Percentiles rank a stretch among this genome's conserved stretches.
These are phyloP conservation scores for Aspergillus spinulosporus DNA, from an alignment of 2,329 filamentous ascomycete genomes.

Conservation along the genomic window DNA sequence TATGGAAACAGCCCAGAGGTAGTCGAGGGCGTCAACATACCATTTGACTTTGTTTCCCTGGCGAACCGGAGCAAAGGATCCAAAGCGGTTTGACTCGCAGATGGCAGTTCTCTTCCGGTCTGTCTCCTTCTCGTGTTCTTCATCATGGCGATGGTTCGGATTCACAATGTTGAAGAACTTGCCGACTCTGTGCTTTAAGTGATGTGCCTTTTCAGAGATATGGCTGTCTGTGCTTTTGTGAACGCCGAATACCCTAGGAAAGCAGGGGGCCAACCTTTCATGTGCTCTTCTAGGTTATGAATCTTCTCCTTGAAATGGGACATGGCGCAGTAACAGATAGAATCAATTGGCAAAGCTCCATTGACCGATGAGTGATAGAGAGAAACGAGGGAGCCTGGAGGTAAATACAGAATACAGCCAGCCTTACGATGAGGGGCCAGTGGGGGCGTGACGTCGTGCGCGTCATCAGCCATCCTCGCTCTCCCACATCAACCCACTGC, in stretches of 20 bases:
- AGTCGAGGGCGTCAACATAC: constrained; percentile 95
- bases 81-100: constrained; percentile 73
- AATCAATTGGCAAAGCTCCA: neutral
- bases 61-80: constrained; percentile 86
- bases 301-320: constrained; percentile 30
- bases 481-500: neutral
- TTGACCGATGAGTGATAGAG: neutral
- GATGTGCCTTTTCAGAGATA: constrained; percentile 53
- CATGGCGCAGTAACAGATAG: constrained; percentile 21
- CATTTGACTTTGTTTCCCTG: constrained; percentile 88
- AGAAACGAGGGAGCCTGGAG: neutral
- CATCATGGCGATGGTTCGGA: constrained; percentile 85
- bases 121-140: constrained; percentile 81
- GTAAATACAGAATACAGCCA: neutral
- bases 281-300: constrained; percentile 26
- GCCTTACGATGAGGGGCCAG: neutral
- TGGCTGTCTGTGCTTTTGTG: constrained; percentile 32
- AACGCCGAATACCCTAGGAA: neutral
- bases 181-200: constrained; percentile 63
- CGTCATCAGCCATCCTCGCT: neutral
- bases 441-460: constrained; percentile 1
- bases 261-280: constrained; percentile 27
- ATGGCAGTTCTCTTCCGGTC: constrained; percentile 77
- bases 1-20: constrained; percentile 90
- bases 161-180: constrained; percentile 73